Evolutionary conservation across 768 basidiomycete species (phyloP), one percentile per base, ranked within the genome.

Genomic region (Kwoniella dendrophila): DNA sequence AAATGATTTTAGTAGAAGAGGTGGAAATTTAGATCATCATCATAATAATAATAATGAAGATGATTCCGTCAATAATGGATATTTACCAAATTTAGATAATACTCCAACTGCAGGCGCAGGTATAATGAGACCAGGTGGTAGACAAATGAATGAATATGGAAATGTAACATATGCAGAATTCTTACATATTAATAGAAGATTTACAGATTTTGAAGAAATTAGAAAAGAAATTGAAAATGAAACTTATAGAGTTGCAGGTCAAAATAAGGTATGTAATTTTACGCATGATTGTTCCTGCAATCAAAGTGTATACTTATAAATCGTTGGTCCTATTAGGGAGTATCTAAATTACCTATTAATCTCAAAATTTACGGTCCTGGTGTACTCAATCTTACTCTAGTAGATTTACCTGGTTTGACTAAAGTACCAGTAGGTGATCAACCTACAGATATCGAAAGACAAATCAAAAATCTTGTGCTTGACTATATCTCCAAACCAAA

Each of bases 401-500:
- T 99, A 30, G 96, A 99, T 82, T 80, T 99, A 54, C 96, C 96
- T 3, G 96, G 96, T 29, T 81, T 99, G 70, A 99, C 96, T 33
- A 99, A 99, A 83, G 73, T 78, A 0, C 77, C 77, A 16, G 72
- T 77, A 14, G 80, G 94, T 12, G 93, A 96, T 78, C 95, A 99
- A 79, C 95, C 95, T 4, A 92, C 92, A 63, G 95, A 99, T 74
- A 99, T 99, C 51, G 95, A 99, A 76, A 84, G 90, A 20, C 96
- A 98, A 81, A 98, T 99, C 67, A 88, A 93, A 61, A 90, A 85
- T 70, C 83, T 99, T 27, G 91, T 99, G n/a, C 76, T 90, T 18
- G 96, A 98, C 64, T 98, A 96, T 74, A 92, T 99, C 72, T 88
- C 92, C 52, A 94, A 94, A 81, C 91, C 93, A 1, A 99, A 97